These are phyloP conservation scores for Amaranthus tricolor DNA, from an alignment of 179 eudicot genomes.

Conservation along the genomic window DNA sequence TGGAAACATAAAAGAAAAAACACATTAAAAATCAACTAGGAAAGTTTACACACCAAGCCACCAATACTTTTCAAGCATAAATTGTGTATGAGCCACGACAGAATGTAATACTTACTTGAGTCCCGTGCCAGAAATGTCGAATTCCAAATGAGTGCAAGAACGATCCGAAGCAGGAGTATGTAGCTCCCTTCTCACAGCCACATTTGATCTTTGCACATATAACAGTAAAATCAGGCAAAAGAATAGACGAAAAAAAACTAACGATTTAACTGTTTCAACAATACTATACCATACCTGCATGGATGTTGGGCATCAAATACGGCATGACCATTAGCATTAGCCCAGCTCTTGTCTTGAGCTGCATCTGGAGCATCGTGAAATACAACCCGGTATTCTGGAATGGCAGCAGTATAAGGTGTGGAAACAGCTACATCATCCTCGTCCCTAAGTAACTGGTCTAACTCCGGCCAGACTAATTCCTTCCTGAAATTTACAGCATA, in stretches of 20 bases:
- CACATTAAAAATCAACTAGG: slow-evolving; percentile 6
- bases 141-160: slow-evolving; percentile 93
- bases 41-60: neutral
- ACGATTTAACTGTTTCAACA: slow-evolving; percentile 1
- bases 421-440: slow-evolving; percentile 70
- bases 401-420: slow-evolving; percentile 91
- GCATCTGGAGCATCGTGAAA: slow-evolving; percentile 45
- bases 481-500: slow-evolving; percentile 52
- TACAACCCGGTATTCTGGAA: slow-evolving; percentile 75
- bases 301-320: slow-evolving; percentile 91
- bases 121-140: slow-evolving; percentile 77
- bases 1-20: slow-evolving; percentile 20
- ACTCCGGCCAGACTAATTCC: slow-evolving; percentile 87
- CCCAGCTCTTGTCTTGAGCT: slow-evolving; percentile 43
- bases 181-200: slow-evolving; percentile 86
- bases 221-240: slow-evolving; percentile 2
- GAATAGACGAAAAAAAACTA: slow-evolving; percentile 14
- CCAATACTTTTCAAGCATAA: slow-evolving; percentile 1
- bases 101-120: slow-evolving; percentile 57
- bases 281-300: slow-evolving; percentile 53
- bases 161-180: slow-evolving; percentile 87
- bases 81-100: neutral
- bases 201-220: slow-evolving; percentile 52
- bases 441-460: slow-evolving; percentile 72
- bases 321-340: slow-evolving; percentile 76